phyloP scores from a whole-genome alignment of 2,329 filamentous ascomycete species.

The Aaosphaeria pasadenensis region DNA sequence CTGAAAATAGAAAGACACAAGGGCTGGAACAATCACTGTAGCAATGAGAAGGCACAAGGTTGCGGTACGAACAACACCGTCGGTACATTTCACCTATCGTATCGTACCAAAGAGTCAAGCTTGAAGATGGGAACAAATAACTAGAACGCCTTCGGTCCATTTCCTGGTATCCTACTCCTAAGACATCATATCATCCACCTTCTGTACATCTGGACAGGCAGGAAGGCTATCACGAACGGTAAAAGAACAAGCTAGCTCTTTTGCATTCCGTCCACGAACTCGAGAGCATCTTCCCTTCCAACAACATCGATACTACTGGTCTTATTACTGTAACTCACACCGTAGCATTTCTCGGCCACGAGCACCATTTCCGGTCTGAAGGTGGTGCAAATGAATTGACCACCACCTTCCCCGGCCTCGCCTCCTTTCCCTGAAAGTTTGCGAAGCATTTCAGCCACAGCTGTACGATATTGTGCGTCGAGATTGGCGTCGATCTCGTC shows the following conservation, averaged over 20 bases:
- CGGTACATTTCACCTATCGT: too few relatives aligned
- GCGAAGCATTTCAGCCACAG: constrained; percentile 84
- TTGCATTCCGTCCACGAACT: constrained; percentile 88
- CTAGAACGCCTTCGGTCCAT: too few relatives aligned
- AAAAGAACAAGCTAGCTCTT: constrained; percentile 11
- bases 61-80: too few relatives aligned
- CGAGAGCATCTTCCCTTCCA: constrained; percentile 78
- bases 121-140: too few relatives aligned
- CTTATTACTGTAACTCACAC: constrained; percentile 88
- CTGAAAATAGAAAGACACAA: too few relatives aligned
- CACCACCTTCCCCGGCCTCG: constrained; percentile 47
- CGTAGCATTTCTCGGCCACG: constrained; percentile 96
- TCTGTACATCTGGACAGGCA: too few relatives aligned
- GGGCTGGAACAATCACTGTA: too few relatives aligned
- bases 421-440: constrained; percentile 42
- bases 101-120: too few relatives aligned
- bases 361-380: constrained; percentile 96
- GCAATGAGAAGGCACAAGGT: too few relatives aligned
- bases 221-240: too few relatives aligned
- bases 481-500: constrained; percentile 99
- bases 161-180: too few relatives aligned
- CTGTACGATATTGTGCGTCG: constrained; percentile 95
- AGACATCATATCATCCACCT: too few relatives aligned
- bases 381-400: constrained; percentile 97
- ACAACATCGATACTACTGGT: constrained; percentile 93